Percentiles rank a stretch among this genome's conserved stretches.
Evolutionary conservation across 257 asterid species (phyloP).

Genomic region (Forsythia viridissima): DNA sequence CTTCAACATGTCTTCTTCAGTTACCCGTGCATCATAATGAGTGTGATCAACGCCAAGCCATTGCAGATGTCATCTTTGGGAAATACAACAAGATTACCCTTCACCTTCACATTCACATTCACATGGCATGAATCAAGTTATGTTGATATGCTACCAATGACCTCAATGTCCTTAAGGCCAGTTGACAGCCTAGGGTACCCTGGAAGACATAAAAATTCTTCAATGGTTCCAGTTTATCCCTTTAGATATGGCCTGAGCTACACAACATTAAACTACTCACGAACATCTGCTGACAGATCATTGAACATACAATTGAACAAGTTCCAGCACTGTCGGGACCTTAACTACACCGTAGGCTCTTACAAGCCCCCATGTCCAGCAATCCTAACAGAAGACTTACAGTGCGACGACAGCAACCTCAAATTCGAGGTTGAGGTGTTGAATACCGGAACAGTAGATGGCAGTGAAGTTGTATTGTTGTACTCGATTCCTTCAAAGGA

Average conservation of each 20-base stretch:
- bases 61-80: slow-evolving; percentile 51
- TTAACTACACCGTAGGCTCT: slow-evolving; percentile 19
- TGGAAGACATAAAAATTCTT: slow-evolving; percentile 52
- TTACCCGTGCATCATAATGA: slow-evolving; percentile 26
- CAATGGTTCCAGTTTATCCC: slow-evolving; percentile 38
- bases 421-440: slow-evolving; percentile 25
- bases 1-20: slow-evolving; percentile 48
- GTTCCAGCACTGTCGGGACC: slow-evolving; percentile 33
- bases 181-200: slow-evolving; percentile 35
- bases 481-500: slow-evolving; percentile 32
- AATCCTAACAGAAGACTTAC: slow-evolving; percentile 22
- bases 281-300: background rate
- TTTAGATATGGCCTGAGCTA: slow-evolving; percentile 57
- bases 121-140: slow-evolving; percentile 42
- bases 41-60: slow-evolving; percentile 7
- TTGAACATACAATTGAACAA: slow-evolving; percentile 22
- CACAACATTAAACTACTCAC: slow-evolving; percentile 30
- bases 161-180: slow-evolving; percentile 41
- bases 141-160: slow-evolving; percentile 36
- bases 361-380: slow-evolving; percentile 32
- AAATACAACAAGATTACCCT: slow-evolving; percentile 37
- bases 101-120: too few relatives aligned
- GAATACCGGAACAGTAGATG: slow-evolving; percentile 31
- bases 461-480: slow-evolving; percentile 37
- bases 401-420: background rate